Evolutionary conservation across 305 asterid species (phyloP).

Genomic region (Fraxinus ornus): DNA sequence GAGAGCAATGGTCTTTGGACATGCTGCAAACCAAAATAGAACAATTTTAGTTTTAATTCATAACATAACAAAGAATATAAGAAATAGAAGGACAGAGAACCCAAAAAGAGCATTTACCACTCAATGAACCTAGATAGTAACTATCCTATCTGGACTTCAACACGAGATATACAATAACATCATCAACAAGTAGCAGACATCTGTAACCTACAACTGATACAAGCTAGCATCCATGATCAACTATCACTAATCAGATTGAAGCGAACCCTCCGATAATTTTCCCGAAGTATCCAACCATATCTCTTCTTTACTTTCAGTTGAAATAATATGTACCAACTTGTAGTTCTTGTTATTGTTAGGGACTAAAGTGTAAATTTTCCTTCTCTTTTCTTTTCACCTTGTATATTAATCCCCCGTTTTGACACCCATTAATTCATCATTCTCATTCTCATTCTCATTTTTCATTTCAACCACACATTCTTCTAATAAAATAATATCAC

Average conservation of each 20-base stretch:
- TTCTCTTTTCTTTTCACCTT: too few relatives aligned
- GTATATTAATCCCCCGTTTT: too few relatives aligned
- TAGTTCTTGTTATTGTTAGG: too few relatives aligned
- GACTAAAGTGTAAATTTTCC: too few relatives aligned
- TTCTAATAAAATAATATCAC: too few relatives aligned
- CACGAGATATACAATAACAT: neutral
- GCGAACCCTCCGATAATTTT: neutral
- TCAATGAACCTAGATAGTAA: constrained; percentile 1
- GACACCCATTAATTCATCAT: too few relatives aligned
- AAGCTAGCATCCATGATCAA: constrained; percentile 1
- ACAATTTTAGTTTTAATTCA: constrained; percentile 16
- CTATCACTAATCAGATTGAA: neutral
- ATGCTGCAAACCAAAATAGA: constrained; percentile 57
- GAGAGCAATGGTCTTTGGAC: constrained; percentile 89
- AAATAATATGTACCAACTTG: too few relatives aligned
- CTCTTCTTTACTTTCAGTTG: too few relatives aligned
- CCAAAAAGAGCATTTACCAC: constrained; percentile 2
- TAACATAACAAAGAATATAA: constrained; percentile 10
- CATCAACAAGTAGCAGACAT: neutral
- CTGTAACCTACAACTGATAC: neutral
- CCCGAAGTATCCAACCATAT: neutral
- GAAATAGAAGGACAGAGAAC: neutral
- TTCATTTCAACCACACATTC: too few relatives aligned
- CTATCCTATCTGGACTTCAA: neutral
- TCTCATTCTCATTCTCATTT: too few relatives aligned